phyloP scores from a whole-genome alignment of 352 stramenopile species.

The Phytophthora chlamydospora region DNA sequence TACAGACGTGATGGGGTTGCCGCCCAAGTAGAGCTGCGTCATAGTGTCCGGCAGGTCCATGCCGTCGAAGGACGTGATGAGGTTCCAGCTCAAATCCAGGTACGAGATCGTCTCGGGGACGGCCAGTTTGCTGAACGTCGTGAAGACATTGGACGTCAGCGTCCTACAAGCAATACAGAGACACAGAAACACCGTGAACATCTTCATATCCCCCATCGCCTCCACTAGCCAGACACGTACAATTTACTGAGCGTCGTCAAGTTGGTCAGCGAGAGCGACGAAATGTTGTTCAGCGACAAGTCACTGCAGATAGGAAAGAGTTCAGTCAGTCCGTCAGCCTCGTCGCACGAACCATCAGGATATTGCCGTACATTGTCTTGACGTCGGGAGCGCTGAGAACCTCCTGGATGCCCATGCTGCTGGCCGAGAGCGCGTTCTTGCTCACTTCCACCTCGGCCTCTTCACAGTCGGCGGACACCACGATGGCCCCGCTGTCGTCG shows the following conservation, averaged over 20 bases:
- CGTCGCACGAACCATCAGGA: not conserved
- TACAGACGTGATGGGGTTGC: slow-evolving; percentile 76
- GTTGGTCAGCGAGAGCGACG: slow-evolving; percentile 37
- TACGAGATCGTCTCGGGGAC: slow-evolving; percentile 46
- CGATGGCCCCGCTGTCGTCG: slow-evolving; percentile 36
- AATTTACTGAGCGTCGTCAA: slow-evolving; percentile 45
- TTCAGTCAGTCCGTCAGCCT: not conserved
- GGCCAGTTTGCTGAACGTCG: slow-evolving; percentile 47
- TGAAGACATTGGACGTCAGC: slow-evolving; percentile 57
- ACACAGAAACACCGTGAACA: not conserved
- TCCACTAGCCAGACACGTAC: slow-evolving; percentile 24
- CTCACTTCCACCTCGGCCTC: slow-evolving; percentile 38
- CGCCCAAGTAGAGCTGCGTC: slow-evolving; percentile 63
- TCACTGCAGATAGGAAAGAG: slow-evolving; percentile 23
- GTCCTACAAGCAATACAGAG: slow-evolving; percentile 30
- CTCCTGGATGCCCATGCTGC: slow-evolving; percentile 48
- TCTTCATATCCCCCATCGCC: not conserved
- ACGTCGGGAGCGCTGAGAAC: slow-evolving; percentile 57
- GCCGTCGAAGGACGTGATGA: slow-evolving; percentile 59
- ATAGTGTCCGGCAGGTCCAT: slow-evolving; percentile 59
- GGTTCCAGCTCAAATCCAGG: slow-evolving; percentile 76
- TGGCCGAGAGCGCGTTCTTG: slow-evolving; percentile 44
- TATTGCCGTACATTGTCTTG: slow-evolving; percentile 45
- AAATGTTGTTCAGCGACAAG: slow-evolving; percentile 62
- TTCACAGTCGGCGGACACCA: slow-evolving; percentile 45